Conservation (phyloP, 257 asterid species). For the Solanum boliviense region DNA sequence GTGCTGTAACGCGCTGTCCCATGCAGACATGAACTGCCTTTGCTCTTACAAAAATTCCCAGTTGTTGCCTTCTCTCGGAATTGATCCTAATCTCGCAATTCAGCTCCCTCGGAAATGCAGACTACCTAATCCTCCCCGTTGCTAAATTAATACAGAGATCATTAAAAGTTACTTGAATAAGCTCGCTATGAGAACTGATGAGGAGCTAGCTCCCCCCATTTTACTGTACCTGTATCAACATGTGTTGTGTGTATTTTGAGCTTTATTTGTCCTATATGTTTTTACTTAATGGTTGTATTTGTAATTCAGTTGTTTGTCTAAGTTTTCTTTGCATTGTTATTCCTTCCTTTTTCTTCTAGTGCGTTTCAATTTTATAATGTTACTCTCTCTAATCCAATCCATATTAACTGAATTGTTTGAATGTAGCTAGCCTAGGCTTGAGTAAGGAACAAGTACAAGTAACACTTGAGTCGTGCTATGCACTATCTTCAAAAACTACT, state of each 20-base stretch:
- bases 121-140: constrained; percentile 25
- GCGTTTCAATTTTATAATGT: neutral
- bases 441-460: neutral
- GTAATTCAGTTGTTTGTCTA: neutral
- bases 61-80: constrained; percentile 36
- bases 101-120: constrained; percentile 46
- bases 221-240: neutral
- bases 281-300: neutral
- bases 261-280: neutral
- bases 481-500: neutral
- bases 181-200: neutral
- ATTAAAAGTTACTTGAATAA: neutral
- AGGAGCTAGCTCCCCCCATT: neutral
- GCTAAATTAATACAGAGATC: constrained; percentile 5
- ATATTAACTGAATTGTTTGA: neutral
- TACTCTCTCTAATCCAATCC: neutral
- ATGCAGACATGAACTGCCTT: constrained; percentile 40
- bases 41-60: constrained; percentile 45
- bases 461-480: neutral
- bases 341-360: neutral
- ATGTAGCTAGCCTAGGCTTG: neutral
- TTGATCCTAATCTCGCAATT: constrained; percentile 42
- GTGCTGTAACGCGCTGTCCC: constrained; percentile 47
- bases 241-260: neutral
- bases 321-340: neutral